Evolutionary conservation across 1,139 yeast species (phyloP).

Genomic region (Geotrichum carabidarum): DNA sequence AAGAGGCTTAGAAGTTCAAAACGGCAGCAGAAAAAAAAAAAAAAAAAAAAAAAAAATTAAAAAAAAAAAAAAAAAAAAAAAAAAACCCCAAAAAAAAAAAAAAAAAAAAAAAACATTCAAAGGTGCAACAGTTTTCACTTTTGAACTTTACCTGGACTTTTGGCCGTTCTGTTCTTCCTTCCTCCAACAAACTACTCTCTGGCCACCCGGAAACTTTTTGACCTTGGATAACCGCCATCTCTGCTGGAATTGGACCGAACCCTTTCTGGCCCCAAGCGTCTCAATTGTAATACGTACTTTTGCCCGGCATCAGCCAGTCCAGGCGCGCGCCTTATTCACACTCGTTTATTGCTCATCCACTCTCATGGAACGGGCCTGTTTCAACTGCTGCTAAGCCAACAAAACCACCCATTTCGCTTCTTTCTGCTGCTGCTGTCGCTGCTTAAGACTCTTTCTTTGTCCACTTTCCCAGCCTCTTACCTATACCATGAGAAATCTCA

Average conservation of each 20-base stretch:
- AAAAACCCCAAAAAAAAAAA: neutral
- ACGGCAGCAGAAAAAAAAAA: neutral
- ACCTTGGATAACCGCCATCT: no score
- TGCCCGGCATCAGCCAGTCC: neutral
- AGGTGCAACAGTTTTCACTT: neutral
- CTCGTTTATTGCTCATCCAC: neutral
- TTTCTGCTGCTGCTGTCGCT: neutral
- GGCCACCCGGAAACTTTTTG: no score
- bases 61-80: neutral
- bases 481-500: no score
- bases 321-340: neutral
- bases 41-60: neutral
- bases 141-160: neutral
- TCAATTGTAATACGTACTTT: no score
- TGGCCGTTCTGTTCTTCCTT: neutral
- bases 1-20: no score
- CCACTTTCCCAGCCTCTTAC: neutral
- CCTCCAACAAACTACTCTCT: neutral
- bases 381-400: neutral
- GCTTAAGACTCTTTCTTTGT: neutral
- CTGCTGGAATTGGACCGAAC: no score
- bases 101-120: neutral
- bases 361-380: neutral
- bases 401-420: conserved; percentile 4
- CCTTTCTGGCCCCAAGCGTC: no score